Conservation (phyloP, 352 stramenopile genomes). For the Phytophthora megakarya region DNA sequence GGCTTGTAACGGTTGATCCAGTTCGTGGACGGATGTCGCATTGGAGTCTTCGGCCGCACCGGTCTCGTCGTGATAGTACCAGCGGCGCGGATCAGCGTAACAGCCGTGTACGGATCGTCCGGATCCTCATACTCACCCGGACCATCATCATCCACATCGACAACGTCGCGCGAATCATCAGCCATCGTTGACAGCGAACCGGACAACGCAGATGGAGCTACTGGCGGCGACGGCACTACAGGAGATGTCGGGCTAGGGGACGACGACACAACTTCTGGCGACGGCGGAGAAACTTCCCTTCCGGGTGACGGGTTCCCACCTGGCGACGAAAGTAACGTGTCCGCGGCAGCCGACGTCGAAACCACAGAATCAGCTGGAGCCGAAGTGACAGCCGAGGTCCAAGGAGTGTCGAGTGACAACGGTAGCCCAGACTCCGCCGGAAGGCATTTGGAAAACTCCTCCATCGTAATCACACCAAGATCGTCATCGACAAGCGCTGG, state of each 20-base stretch:
- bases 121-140: too few species aligned
- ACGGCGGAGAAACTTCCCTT: too few species aligned
- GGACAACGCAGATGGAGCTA: too few species aligned
- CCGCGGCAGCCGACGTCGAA: too few species aligned
- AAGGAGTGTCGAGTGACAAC: background rate
- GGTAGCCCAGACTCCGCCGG: background rate
- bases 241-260: too few species aligned
- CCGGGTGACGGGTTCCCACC: too few species aligned
- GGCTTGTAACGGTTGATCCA: background rate
- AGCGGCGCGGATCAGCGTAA: too few species aligned
- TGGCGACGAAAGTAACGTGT: background rate
- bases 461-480: background rate
- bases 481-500: background rate
- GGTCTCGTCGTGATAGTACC: background rate
- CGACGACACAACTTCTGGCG: too few species aligned
- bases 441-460: background rate
- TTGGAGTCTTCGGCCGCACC: background rate
- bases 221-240: background rate
- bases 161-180: too few species aligned
- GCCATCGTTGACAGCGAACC: too few species aligned
- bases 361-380: background rate
- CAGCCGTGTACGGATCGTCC: too few species aligned
- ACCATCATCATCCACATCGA: too few species aligned
- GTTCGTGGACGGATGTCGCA: slow-evolving; percentile 1
- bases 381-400: background rate